Evolutionary conservation across 495 filamentous ascomycete species (phyloP), one percentile per base, ranked within the genome.

Genomic region (Choiromyces venosus): DNA sequence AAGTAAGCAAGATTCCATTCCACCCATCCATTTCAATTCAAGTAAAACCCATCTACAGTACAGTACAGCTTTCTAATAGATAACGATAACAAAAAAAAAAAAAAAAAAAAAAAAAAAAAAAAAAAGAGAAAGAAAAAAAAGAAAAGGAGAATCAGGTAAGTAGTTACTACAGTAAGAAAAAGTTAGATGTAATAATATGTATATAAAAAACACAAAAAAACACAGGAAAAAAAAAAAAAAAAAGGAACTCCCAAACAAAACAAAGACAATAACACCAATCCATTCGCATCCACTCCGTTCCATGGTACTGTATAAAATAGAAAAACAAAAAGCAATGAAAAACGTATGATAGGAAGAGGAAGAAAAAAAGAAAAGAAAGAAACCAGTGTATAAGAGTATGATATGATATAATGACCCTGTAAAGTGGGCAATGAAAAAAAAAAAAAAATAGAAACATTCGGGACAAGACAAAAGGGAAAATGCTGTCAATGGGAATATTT

Each of bases 341-440:
- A n/a, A n/a, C n/a, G n/a, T n/a, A n/a, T n/a, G n/a, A n/a, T n/a
- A n/a, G n/a, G n/a, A n/a, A n/a, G n/a, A n/a, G n/a, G n/a, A n/a
- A n/a, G n/a, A n/a, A 68, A 70, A 71, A 42, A 71, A 73, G 66
- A 74, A 72, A 79, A 74, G 35, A 75, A 76, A 40, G 39, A 39
- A 37, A 16, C 65, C 38, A 52, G 76, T 74, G 72, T 64, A 65
- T 71, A 80, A 36, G 78, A 71, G 67, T 76, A 72, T 52, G 69
- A 74, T n/a, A n/a, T n/a, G n/a, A n/a, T n/a, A n/a, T 73, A 4
- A 67, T 69, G 80, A 76, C 78, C 67, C 35, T 19, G 10, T 37
- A 70, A n/a, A 19, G 37, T 21, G 46, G 67, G 81, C 84, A 84
- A 85, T 80, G 84, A 84, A 82, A 84, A 84, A 78, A 84, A 82